Percentiles rank a stretch among this genome's conserved stretches.
Evolutionary conservation across 352 stramenopile genomes (phyloP).

Genomic region (Phytophthora nicotianae): DNA sequence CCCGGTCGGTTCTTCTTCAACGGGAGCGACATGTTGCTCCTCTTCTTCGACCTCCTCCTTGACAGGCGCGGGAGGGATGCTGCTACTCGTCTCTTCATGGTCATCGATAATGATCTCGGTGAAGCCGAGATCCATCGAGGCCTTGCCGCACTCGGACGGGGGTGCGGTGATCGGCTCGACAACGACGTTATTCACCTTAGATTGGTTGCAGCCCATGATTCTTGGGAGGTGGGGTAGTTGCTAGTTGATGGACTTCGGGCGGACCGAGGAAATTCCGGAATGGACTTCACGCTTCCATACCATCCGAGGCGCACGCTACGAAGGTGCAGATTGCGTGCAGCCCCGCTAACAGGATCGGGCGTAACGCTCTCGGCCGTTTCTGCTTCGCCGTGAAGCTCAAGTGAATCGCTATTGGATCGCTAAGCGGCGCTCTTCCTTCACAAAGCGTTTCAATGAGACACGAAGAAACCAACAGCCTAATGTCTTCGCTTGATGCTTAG

Average conservation of each 20-base stretch:
- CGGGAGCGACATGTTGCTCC: constrained; percentile 5
- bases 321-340: too few species aligned
- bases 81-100: constrained; percentile 28
- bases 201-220: constrained; percentile 72
- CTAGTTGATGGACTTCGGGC: constrained; percentile 5
- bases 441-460: constrained; percentile 26
- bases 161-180: constrained; percentile 36
- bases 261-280: constrained; percentile 32
- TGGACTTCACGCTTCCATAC: constrained; percentile 10
- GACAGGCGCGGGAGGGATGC: constrained; percentile 14
- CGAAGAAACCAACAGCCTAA: constrained; percentile 10
- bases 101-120: constrained; percentile 39
- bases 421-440: constrained; percentile 22
- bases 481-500: too few species aligned
- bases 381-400: neutral
- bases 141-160: constrained; percentile 33
- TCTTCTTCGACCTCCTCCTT: constrained; percentile 21
- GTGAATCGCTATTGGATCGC: constrained; percentile 8
- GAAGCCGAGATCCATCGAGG: constrained; percentile 35
- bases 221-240: constrained; percentile 3
- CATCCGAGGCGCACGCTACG: too few species aligned
- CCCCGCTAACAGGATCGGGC: neutral
- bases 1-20: constrained; percentile 15
- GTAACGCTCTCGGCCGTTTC: neutral
- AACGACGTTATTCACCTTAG: constrained; percentile 56